phyloP scores from a whole-genome alignment of 1,284 basidiomycete genomes.

The Golubevia pallescens region DNA sequence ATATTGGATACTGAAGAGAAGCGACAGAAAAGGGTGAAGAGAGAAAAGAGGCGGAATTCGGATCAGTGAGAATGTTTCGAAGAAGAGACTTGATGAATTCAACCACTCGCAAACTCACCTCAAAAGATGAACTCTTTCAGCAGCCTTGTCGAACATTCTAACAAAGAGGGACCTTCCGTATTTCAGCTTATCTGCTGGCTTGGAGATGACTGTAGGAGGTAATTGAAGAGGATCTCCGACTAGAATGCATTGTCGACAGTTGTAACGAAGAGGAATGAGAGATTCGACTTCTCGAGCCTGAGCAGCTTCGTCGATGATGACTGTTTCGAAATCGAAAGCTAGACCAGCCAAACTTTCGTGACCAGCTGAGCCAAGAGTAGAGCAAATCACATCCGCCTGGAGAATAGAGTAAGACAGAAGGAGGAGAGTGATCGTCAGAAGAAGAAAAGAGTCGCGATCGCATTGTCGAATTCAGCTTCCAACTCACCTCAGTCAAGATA shows the following conservation, averaged over 20 bases:
- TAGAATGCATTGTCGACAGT: slow-evolving; percentile 83
- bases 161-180: slow-evolving; percentile 95
- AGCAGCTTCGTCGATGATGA: slow-evolving; percentile 97
- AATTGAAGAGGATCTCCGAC: slow-evolving; percentile 98
- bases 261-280: slow-evolving; percentile 93
- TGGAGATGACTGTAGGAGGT: slow-evolving; percentile 93
- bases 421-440: slow-evolving; percentile 64
- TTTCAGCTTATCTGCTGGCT: slow-evolving; percentile 77
- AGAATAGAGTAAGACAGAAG: slow-evolving; percentile 76
- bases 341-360: slow-evolving; percentile 80
- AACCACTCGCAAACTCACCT: too few species aligned
- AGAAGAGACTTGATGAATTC: too few species aligned
- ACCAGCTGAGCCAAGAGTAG: slow-evolving; percentile 84
- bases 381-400: slow-evolving; percentile 87
- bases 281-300: slow-evolving; percentile 95
- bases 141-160: slow-evolving; percentile 79
- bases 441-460: slow-evolving; percentile 73
- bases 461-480: background rate
- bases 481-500: slow-evolving; percentile 22
- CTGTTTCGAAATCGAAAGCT: slow-evolving; percentile 85
- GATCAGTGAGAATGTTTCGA: background rate
- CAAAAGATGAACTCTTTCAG: slow-evolving; percentile 84
- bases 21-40: background rate
- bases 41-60: too few species aligned
- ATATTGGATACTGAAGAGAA: slow-evolving; percentile 82